A percentile compares a stretch with the other conserved stretches of the same genome.
phyloP scores from a whole-genome alignment of 2,329 filamentous ascomycete genomes.

The Corniculantispora saksenae region DNA sequence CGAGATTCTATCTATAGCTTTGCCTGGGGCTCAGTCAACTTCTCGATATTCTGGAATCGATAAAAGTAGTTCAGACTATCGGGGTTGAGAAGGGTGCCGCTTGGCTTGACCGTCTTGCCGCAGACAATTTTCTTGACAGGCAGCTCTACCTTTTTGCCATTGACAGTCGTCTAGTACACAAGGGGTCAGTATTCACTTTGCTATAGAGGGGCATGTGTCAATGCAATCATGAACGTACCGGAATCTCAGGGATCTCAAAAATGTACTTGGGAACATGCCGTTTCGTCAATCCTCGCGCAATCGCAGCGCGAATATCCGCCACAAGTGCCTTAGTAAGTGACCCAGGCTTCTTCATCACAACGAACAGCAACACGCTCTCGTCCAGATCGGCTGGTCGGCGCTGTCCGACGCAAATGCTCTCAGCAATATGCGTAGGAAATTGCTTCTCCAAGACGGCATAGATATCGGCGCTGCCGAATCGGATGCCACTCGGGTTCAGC shows the following conservation, averaged over 20 bases:
- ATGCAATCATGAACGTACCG: constrained; percentile 50
- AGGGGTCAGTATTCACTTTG: neutral
- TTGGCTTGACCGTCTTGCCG: constrained; percentile 71
- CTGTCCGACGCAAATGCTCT: constrained; percentile 81
- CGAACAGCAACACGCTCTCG: constrained; percentile 57
- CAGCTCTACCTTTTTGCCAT: constrained; percentile 82
- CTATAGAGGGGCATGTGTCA: neutral
- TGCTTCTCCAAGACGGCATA: constrained; percentile 70
- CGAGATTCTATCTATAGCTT: constrained; percentile 30
- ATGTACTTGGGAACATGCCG: constrained; percentile 77
- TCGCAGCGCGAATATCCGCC: constrained; percentile 61
- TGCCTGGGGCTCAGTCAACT: constrained; percentile 31
- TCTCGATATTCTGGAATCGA: constrained; percentile 56
- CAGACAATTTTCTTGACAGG: constrained; percentile 84
- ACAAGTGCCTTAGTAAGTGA: constrained; percentile 58
- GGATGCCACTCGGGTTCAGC: constrained; percentile 74
- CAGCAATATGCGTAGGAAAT: constrained; percentile 64
- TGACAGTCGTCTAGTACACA: constrained; percentile 68
- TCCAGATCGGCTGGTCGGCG: constrained; percentile 58
- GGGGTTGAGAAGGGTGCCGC: constrained; percentile 76
- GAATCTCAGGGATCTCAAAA: constrained; percentile 80
- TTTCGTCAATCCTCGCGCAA: constrained; percentile 66
- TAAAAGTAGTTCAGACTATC: constrained; percentile 77
- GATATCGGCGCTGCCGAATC: constrained; percentile 79
- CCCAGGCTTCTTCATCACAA: constrained; percentile 59